Conservation (phyloP, 2,329 filamentous ascomycete species). For the Sphaceloma murrayae region DNA sequence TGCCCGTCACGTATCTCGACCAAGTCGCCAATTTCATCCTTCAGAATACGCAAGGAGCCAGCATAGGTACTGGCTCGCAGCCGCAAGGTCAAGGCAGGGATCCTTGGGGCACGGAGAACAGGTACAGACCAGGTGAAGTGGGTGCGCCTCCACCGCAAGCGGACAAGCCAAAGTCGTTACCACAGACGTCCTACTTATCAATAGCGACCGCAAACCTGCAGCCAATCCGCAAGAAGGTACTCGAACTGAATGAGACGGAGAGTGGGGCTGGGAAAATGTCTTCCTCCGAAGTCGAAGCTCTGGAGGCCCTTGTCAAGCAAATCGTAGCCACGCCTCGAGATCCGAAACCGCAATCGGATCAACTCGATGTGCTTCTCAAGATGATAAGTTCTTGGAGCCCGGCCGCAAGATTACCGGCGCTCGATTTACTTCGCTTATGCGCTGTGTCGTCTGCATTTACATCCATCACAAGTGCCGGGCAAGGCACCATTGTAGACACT, state of each 20-base stretch:
- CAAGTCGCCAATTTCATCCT: conserved; percentile 89
- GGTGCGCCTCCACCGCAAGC: conserved; percentile 29
- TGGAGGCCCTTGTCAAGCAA: conserved; percentile 53
- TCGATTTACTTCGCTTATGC: conserved; percentile 81
- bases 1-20: conserved; percentile 79
- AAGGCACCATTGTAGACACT: conserved; percentile 49
- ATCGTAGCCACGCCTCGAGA: conserved; percentile 47
- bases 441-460: conserved; percentile 60
- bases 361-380: conserved; percentile 52
- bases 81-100: conserved; percentile 49
- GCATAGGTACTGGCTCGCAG: conserved; percentile 48
- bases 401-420: conserved; percentile 66
- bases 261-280: conserved; percentile 15
- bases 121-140: conserved; percentile 65
- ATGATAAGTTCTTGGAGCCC: conserved; percentile 73
- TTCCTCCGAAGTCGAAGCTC: conserved; percentile 50
- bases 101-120: conserved; percentile 66
- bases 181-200: conserved; percentile 68
- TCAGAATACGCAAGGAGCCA: conserved; percentile 78
- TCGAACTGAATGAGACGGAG: conserved; percentile 52
- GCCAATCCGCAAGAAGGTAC: conserved; percentile 66
- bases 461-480: conserved; percentile 44
- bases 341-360: conserved; percentile 29
- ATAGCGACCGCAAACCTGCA: conserved; percentile 63
- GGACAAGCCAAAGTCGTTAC: conserved; percentile 52